These are phyloP conservation scores for Diaporthe humulicola DNA, from an alignment of 2,329 filamentous ascomycete genomes.

Conservation along the genomic window DNA sequence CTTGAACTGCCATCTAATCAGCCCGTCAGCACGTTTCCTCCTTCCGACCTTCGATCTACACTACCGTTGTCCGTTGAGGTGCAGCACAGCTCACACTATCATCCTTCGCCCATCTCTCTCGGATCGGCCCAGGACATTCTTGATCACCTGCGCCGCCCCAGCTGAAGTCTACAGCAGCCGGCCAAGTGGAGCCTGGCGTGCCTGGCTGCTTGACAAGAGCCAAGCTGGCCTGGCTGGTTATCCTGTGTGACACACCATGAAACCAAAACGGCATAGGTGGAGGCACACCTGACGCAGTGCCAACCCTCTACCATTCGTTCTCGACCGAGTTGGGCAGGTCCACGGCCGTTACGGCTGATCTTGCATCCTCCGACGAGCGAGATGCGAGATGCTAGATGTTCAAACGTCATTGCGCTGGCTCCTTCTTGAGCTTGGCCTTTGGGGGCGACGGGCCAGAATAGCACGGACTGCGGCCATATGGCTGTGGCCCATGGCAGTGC, in stretches of 20 bases:
- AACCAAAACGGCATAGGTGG: constrained; percentile 28
- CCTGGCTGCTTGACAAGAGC: constrained; percentile 2
- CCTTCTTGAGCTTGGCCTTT: not conserved
- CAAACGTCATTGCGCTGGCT: constrained; percentile 7
- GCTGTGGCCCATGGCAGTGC: constrained; percentile 2
- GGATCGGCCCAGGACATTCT: not conserved
- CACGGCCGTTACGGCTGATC: constrained; percentile 1
- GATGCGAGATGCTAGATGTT: not conserved
- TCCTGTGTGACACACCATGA: constrained; percentile 29
- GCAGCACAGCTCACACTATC: constrained; percentile 1
- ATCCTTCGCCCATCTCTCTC: not conserved
- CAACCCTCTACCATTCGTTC: constrained; percentile 18
- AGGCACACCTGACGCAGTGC: constrained; percentile 31
- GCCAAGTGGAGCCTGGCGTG: constrained; percentile 1
- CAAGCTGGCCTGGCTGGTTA: not conserved
- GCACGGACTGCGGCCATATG: too few species aligned
- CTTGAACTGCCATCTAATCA: not conserved
- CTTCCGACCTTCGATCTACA: not conserved
- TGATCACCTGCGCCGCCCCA: constrained; percentile 6
- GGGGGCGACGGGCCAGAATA: not conserved
- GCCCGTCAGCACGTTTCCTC: constrained; percentile 13
- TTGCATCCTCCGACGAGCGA: constrained; percentile 24
- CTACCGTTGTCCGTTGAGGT: not conserved
- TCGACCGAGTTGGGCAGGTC: not conserved
- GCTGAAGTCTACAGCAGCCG: not conserved